Conservation (phyloP, 2,329 filamentous ascomycete species). For the Epichloe gansuensis region DNA sequence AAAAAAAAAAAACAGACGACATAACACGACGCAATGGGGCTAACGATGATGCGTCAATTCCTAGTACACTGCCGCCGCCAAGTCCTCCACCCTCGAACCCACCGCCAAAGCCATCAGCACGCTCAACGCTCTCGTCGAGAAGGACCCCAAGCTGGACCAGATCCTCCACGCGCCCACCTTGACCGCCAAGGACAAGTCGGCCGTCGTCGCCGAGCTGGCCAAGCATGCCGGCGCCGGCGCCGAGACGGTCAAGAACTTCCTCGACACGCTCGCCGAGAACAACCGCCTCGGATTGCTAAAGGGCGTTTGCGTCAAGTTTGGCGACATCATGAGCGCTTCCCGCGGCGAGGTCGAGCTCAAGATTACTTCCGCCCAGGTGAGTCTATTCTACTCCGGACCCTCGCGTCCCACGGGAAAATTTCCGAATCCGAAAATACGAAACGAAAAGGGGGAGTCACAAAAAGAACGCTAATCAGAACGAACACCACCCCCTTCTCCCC, state of each 20-base stretch:
- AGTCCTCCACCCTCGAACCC: conserved; percentile 72
- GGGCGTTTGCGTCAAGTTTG: conserved; percentile 79
- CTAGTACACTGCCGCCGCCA: conserved; percentile 92
- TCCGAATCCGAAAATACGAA: neutral
- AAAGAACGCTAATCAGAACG: neutral
- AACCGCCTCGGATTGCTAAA: conserved; percentile 79
- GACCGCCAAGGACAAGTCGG: conserved; percentile 62
- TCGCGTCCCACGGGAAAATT: too few relatives aligned
- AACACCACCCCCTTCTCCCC: too few relatives aligned
- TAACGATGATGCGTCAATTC: conserved; percentile 19
- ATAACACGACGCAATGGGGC: neutral
- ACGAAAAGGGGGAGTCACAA: neutral
- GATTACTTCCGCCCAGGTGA: conserved; percentile 80
- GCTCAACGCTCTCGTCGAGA: conserved; percentile 61
- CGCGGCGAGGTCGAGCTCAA: conserved; percentile 87
- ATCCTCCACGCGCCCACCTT: conserved; percentile 78
- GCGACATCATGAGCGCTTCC: conserved; percentile 71
- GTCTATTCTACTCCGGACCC: conserved; percentile 17
- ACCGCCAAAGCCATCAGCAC: conserved; percentile 67
- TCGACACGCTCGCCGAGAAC: conserved; percentile 83
- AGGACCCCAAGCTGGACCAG: conserved; percentile 65
- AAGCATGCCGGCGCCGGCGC: conserved; percentile 73
- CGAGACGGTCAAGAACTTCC: conserved; percentile 87
- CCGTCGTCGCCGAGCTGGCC: conserved; percentile 76
- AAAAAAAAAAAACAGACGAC: neutral